Conservation (phyloP, 495 filamentous ascomycete genomes). For the Talaromyces proteolyticus region DNA sequence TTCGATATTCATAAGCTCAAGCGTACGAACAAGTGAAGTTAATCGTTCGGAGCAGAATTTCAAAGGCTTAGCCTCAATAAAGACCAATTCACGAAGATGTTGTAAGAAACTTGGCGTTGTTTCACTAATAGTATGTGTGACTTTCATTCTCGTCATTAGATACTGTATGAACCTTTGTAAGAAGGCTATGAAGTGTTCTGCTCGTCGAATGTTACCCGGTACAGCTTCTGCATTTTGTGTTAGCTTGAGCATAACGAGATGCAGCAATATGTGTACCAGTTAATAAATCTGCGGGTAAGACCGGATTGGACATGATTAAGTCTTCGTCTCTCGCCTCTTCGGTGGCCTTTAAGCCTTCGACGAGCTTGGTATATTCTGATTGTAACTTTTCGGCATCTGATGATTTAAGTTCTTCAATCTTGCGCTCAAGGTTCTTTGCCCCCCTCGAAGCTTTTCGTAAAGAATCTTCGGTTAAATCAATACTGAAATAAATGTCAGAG, state of each 20-base stretch:
- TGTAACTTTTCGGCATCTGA: slow-evolving; percentile 89
- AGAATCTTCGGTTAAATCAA: slow-evolving; percentile 93
- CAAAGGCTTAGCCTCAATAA: slow-evolving; percentile 96
- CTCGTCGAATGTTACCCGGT: slow-evolving; percentile 91
- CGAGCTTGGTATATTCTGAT: slow-evolving; percentile 91
- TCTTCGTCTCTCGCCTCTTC: slow-evolving; percentile 89
- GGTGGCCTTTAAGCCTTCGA: slow-evolving; percentile 83
- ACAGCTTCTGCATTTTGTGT: slow-evolving; percentile 65
- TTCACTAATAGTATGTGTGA: slow-evolving; percentile 92
- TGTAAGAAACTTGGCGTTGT: slow-evolving; percentile 90
- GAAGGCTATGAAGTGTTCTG: slow-evolving; percentile 95
- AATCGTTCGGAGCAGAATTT: slow-evolving; percentile 92
- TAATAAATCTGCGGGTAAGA: slow-evolving; percentile 27
- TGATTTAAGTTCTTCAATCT: slow-evolving; percentile 86
- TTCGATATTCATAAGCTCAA: slow-evolving; percentile 96
- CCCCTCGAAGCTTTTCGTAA: slow-evolving; percentile 82
- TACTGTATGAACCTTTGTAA: slow-evolving; percentile 97
- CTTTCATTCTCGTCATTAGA: slow-evolving; percentile 97
- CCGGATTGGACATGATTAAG: slow-evolving; percentile 92
- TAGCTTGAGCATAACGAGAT: slow-evolving; percentile 57
- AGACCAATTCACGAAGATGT: slow-evolving; percentile 91
- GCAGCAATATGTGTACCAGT: slow-evolving; percentile 8
- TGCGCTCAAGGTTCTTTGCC: slow-evolving; percentile 82
- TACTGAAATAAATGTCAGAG: slow-evolving; percentile 52
- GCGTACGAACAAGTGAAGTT: slow-evolving; percentile 88